phyloP scores from a whole-genome alignment of 306 rosid genomes.

The Lathyrus tuberosus region DNA sequence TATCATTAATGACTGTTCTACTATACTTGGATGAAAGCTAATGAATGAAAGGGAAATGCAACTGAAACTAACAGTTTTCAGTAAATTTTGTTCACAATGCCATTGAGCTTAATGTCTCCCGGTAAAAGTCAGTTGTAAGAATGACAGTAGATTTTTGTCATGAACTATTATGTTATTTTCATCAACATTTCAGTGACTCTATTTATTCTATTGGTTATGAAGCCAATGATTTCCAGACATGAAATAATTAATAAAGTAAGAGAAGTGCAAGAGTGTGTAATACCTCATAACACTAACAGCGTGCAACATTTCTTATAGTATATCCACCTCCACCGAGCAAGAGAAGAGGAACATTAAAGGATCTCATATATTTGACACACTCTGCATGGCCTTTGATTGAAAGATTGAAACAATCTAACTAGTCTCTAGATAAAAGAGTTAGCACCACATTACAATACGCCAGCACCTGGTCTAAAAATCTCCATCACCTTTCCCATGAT shows the following conservation, averaged over 20 bases:
- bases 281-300: slow-evolving; percentile 13
- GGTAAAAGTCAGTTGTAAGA: background rate
- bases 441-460: slow-evolving; percentile 56
- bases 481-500: slow-evolving; percentile 58
- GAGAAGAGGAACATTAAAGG: slow-evolving; percentile 55
- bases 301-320: no score
- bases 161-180: background rate
- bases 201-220: background rate
- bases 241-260: no score
- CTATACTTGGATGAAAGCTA: background rate
- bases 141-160: background rate
- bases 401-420: no score
- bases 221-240: background rate
- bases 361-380: slow-evolving; percentile 51
- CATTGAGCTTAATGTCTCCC: background rate
- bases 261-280: slow-evolving; percentile 4
- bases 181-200: background rate
- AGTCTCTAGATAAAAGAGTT: slow-evolving; percentile 53
- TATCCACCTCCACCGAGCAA: slow-evolving; percentile 53
- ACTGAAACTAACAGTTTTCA: background rate
- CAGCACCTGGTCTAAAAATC: slow-evolving; percentile 52
- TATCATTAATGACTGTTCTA: background rate
- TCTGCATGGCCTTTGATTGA: slow-evolving; percentile 27
- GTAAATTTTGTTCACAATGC: background rate
- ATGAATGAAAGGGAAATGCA: background rate